Conservation (phyloP, 805 yeast genomes). For the Saccharomycopsis sp. region DNA sequence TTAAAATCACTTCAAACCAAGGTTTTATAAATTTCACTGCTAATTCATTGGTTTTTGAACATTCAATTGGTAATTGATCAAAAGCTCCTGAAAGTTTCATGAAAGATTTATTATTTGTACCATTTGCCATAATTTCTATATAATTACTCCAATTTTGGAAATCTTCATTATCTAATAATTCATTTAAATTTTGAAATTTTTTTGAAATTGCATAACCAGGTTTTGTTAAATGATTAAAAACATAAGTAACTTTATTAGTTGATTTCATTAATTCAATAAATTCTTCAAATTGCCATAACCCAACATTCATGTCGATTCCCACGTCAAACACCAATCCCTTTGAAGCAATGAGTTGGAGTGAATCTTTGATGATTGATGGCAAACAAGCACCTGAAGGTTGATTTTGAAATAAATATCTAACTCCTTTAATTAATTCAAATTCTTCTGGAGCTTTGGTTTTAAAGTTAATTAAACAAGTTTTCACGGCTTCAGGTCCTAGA, state of each 20-base stretch:
- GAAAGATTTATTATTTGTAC: conserved; percentile 20
- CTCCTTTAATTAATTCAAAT: conserved; percentile 26
- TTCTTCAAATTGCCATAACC: conserved; percentile 33
- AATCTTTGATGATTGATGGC: conserved; percentile 22
- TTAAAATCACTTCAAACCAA: conserved; percentile 25
- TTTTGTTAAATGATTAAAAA: conserved; percentile 35
- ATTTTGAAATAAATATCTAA: conserved; percentile 34
- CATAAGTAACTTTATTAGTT: conserved; percentile 24
- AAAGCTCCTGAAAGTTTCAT: conserved; percentile 34
- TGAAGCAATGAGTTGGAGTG: conserved; percentile 27
- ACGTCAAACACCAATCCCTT: conserved; percentile 29
- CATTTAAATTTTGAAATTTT: not conserved
- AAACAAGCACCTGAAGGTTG: conserved; percentile 30
- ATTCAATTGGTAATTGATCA: conserved; percentile 25
- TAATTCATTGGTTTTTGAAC: conserved; percentile 11
- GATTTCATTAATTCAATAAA: conserved; percentile 23
- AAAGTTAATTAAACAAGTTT: conserved; percentile 13
- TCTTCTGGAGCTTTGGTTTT: conserved; percentile 18
- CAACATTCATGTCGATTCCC: conserved; percentile 32
- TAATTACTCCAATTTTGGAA: conserved; percentile 21
- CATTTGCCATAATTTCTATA: conserved; percentile 20
- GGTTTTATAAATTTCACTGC: conserved; percentile 23
- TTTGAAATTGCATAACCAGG: conserved; percentile 25
- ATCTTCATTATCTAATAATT: not conserved
- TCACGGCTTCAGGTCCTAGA: conserved; percentile 22